phyloP scores from a whole-genome alignment of 1,139 yeast species.

The Blastobotrys malaysiensis region DNA sequence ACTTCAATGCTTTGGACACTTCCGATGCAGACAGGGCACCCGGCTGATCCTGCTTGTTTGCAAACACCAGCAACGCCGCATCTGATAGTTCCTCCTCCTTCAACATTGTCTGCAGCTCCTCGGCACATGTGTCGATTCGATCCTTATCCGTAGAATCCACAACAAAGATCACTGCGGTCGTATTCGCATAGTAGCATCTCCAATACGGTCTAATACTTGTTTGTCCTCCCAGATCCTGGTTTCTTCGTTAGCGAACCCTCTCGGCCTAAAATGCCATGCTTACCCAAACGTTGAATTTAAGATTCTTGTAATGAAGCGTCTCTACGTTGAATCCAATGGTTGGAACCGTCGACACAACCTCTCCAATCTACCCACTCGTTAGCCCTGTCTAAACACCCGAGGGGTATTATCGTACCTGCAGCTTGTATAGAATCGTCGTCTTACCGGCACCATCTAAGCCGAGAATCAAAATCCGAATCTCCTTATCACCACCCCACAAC shows the following conservation, averaged over 20 bases:
- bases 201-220: conserved; percentile 96
- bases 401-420: conserved; percentile 45
- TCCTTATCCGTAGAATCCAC: conserved; percentile 97
- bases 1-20: conserved; percentile 78
- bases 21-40: conserved; percentile 95
- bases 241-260: conserved; percentile 12
- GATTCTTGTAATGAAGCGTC: conserved; percentile 81
- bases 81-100: conserved; percentile 88
- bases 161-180: conserved; percentile 94
- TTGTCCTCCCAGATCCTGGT: conserved; percentile 97
- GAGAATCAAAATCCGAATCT: conserved; percentile 81
- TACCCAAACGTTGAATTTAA: conserved; percentile 75
- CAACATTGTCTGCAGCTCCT: conserved; percentile 87
- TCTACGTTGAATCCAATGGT: conserved; percentile 98
- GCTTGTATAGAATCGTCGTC: conserved; percentile 85
- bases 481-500: conserved; percentile 87
- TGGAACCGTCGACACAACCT: conserved; percentile 89
- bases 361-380: conserved; percentile 51
- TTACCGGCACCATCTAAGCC: conserved; percentile 99
- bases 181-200: conserved; percentile 95
- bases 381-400: background rate
- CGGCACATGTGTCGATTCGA: conserved; percentile 79
- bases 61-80: conserved; percentile 88
- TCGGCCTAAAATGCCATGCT: conserved; percentile 8
- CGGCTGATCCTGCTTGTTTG: conserved; percentile 95